Base-by-base conservation (phyloP, 768 basidiomycete genomes). In the Gymnopilus junonius region DNA sequence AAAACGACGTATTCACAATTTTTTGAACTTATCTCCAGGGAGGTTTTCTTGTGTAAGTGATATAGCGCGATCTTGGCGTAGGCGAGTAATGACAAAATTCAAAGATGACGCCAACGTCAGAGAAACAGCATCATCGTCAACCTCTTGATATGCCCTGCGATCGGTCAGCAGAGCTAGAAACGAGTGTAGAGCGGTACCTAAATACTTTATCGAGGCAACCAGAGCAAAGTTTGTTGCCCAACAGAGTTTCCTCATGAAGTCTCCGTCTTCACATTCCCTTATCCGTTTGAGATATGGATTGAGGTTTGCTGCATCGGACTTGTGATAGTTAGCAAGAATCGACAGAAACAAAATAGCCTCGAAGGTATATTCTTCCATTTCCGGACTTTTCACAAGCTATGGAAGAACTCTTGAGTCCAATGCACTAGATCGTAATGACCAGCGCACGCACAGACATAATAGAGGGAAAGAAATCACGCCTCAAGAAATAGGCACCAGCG, bases 401-500 rank as follows among this genome's bases (percentile, higher is more conserved):
- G 51, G 48, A 15, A 37, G 23, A 45, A 32, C 7, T 23, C 15
- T 25, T 12, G 39, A 32, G 15, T 51, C 12, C 37, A 29, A 20
- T 62, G 2, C 34, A 15, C 32, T 37, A 35, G 20, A 48, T 25
- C 20, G n/a, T 20, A n/a, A 25, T 29, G 21, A 40, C 10, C 7
- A 32, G 31, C 35, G n/a, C 37, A 77, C 83, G 46, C 57, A 85
- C 88, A 20, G 77, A 74, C 20, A 76, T 73, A 25, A 89, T 79
- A 1, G 83, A 77, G 4, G 82, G 68, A 86, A n/a, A 89, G 20
- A 90, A 75, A 70, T 91, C 85, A 42, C 77, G 77, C 11, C 87
- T 83, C 14, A 91, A 79, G 50, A 91, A 86, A 68, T 90, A 91
- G 8, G 90, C 90, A 10, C 88, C 89, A 0, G 88, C 86, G 67